These are phyloP conservation scores for Lentinula raphanica DNA, from an alignment of 768 basidiomycete species.

Conservation along the genomic window DNA sequence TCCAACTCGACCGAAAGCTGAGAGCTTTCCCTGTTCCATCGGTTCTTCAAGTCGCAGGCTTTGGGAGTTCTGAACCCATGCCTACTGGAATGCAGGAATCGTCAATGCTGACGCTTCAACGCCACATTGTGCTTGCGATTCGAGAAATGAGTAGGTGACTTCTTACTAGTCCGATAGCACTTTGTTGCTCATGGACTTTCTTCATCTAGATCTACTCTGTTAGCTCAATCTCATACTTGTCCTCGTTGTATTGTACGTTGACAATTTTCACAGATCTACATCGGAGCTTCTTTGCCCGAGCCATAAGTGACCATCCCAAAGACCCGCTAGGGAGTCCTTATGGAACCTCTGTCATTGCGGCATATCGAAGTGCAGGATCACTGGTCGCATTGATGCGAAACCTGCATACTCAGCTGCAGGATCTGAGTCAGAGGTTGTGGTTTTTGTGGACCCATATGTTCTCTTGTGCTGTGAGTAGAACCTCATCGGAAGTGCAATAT, in stretches of 20 bases:
- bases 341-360: conserved; percentile 68
- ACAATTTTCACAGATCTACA: conserved; percentile 38
- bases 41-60: conserved; percentile 62
- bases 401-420: conserved; percentile 58
- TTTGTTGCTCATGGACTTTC: neutral
- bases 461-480: conserved; percentile 54
- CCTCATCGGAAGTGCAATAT: neutral
- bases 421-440: conserved; percentile 62
- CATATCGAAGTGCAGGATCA: conserved; percentile 68
- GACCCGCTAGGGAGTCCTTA: conserved; percentile 71
- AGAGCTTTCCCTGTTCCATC: conserved; percentile 65
- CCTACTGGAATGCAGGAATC: conserved; percentile 43
- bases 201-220: conserved; percentile 49
- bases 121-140: conserved; percentile 64
- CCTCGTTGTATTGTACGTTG: neutral
- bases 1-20: conserved; percentile 64
- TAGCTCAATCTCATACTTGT: neutral
- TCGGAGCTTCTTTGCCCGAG: conserved; percentile 69
- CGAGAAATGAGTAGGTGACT: conserved; percentile 59
- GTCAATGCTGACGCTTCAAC: conserved; percentile 51
- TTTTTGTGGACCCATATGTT: conserved; percentile 43
- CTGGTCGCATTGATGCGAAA: conserved; percentile 68
- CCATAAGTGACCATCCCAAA: conserved; percentile 67
- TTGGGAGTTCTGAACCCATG: conserved; percentile 49
- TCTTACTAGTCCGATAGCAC: neutral